These are phyloP conservation scores for Rusavskia elegans DNA, from an alignment of 495 filamentous ascomycete genomes.

Conservation along the genomic window DNA sequence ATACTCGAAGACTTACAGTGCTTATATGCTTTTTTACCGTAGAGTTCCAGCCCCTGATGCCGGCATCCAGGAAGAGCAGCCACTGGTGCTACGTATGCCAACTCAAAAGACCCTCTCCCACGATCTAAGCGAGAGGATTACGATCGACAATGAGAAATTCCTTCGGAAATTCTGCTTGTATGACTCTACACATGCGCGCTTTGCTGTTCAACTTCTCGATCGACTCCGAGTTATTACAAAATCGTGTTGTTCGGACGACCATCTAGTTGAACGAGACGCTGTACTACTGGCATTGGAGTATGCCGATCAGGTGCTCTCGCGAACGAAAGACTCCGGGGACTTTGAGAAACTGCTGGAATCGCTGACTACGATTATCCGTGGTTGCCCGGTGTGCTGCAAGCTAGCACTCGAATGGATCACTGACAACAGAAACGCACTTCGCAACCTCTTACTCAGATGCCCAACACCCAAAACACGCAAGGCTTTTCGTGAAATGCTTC, in stretches of 20 bases:
- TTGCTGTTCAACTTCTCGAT: constrained; percentile 44
- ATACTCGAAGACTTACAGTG: constrained; percentile 60
- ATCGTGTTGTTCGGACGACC: constrained; percentile 29
- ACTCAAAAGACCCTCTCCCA: constrained; percentile 40
- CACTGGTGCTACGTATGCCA: constrained; percentile 19
- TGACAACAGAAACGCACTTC: constrained; percentile 36
- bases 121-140: constrained; percentile 43
- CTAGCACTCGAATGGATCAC: constrained; percentile 49
- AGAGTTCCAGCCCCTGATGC: constrained; percentile 48
- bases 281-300: constrained; percentile 57
- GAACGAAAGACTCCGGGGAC: constrained; percentile 51
- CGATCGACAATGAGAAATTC: constrained; percentile 53
- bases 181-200: constrained; percentile 53
- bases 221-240: constrained; percentile 27
- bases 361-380: constrained; percentile 35
- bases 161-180: constrained; percentile 69
- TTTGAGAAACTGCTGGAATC: constrained; percentile 39
- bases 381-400: constrained; percentile 38
- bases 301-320: constrained; percentile 61
- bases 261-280: constrained; percentile 40
- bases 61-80: constrained; percentile 16
- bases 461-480: constrained; percentile 43
- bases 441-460: constrained; percentile 53
- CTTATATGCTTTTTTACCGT: constrained; percentile 98
- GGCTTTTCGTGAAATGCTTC: constrained; percentile 37